Evolutionary conservation across 2,329 filamentous ascomycete species (phyloP), one percentile per base, ranked within the genome.

Genomic region (Colletotrichum sp.): DNA sequence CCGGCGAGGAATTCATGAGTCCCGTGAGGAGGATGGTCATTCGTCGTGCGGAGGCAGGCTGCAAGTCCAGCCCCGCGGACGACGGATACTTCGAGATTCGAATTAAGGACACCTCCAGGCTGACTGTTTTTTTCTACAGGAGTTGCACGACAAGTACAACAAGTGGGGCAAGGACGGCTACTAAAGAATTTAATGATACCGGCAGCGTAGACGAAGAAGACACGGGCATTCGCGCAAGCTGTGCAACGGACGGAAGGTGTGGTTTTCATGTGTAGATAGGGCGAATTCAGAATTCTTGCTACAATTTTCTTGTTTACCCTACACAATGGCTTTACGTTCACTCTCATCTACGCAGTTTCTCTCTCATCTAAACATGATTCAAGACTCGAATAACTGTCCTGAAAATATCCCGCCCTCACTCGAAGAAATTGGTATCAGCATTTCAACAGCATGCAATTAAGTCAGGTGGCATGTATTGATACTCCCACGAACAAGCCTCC

Each of bases 161-260:
- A 99, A 99, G 91, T 99, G 95, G 93, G 97, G 97, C 87, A 99
- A 99, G 93, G 97, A 99, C 81, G 96, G 95, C 81, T 99, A 94
- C 88, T 95, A 89, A 84, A 83, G 68, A 59, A 52, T 28, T 21
- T 66, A 65, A 64, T 68, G 74, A 73, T 65, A 73, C 65, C 65
- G 67, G 64, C 65, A 61, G 64, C 55, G 48, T 65, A 73, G 64
- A 69, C 43, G 43, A 48, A 18, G 64, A 66, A 72, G 26, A 61
- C 0, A 18, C 24, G 57, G n/a, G 43, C 55, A 55, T 63, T 39
- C 30, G 57, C 64, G 59, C 74, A 39, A 73, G 48, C 18, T 39
- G 59, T 68, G 70, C 70, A 72, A 30, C 30, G 59, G 72, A 59
- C 64, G 32, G 65, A 61, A 68, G 36, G 73, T 55, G 73, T 60